Conservation (phyloP, 352 stramenopile genomes). For the Globisporangium mamillatum region DNA sequence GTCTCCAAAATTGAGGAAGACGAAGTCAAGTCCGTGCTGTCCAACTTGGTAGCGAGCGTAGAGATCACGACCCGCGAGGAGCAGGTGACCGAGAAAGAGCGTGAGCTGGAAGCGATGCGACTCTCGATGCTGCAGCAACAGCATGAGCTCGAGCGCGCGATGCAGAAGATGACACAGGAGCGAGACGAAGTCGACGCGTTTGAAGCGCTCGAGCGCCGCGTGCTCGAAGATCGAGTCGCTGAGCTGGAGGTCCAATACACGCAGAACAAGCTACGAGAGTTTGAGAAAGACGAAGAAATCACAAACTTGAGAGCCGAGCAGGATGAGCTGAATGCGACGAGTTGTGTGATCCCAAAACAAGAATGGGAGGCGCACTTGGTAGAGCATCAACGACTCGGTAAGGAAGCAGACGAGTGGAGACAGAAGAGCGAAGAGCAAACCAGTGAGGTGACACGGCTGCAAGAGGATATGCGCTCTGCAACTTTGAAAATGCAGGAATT, state of each 20-base stretch:
- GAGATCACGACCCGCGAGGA: constrained; percentile 21
- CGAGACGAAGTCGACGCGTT: constrained; percentile 35
- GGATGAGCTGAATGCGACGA: constrained; percentile 24
- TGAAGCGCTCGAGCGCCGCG: constrained; percentile 43
- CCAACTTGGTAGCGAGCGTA: constrained; percentile 34
- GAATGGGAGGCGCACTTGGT: constrained; percentile 22
- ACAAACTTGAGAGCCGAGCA: constrained; percentile 27
- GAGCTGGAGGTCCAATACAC: constrained; percentile 50
- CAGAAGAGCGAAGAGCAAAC: constrained; percentile 16
- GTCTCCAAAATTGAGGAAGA: constrained; percentile 8
- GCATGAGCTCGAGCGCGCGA: constrained; percentile 17
- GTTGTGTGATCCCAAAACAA: constrained; percentile 21
- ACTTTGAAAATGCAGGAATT: constrained; percentile 31
- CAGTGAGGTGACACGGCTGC: constrained; percentile 16
- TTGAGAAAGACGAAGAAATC: constrained; percentile 45
- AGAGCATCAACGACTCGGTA: constrained; percentile 24
- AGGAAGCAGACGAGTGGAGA: constrained; percentile 23
- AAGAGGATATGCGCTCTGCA: constrained; percentile 27
- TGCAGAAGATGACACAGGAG: constrained; percentile 18
- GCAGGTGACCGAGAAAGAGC: neutral
- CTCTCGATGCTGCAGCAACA: constrained; percentile 14
- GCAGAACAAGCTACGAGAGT: constrained; percentile 35
- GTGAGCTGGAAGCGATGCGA: constrained; percentile 1
- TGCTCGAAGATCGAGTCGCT: constrained; percentile 47
- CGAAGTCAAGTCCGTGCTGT: constrained; percentile 34